Percentiles rank a stretch among this genome's conserved stretches.
phyloP scores from a whole-genome alignment of 139 green algal species.

The Chlamydomonas schloesseri region DNA sequence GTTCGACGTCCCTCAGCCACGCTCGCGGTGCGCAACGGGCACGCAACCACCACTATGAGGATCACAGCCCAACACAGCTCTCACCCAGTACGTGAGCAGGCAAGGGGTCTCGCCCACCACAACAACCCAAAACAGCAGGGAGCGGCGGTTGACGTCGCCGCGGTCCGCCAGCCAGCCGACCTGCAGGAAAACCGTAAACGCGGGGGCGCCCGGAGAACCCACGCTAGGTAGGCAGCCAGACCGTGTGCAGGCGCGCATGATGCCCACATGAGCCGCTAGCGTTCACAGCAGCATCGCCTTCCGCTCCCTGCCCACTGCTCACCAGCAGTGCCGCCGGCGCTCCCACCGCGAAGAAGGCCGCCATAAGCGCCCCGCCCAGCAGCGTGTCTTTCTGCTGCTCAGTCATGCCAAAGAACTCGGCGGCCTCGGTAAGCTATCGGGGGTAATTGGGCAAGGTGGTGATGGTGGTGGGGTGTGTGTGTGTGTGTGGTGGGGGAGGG shows the following conservation, averaged over 20 bases:
- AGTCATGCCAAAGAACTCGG: constrained; percentile 74
- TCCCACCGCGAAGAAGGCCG: constrained; percentile 87
- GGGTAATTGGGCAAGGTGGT: neutral
- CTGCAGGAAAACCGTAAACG: too few relatives aligned
- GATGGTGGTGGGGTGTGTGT: too few relatives aligned
- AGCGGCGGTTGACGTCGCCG: constrained; percentile 61
- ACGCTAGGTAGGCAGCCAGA: too few relatives aligned
- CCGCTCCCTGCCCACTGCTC: too few relatives aligned
- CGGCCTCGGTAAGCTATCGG: constrained; percentile 64
- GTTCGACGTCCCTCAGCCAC: too few relatives aligned
- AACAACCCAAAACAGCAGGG: constrained; percentile 79
- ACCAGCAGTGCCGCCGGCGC: constrained; percentile 83
- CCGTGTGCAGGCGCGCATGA: too few relatives aligned
- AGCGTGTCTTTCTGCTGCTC: constrained; percentile 75
- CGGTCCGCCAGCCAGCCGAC: constrained; percentile 77
- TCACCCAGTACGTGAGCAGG: constrained; percentile 78
- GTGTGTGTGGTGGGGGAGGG: too few relatives aligned
- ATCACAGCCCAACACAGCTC: neutral
- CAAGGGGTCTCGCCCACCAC: constrained; percentile 82
- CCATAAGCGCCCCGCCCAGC: constrained; percentile 82
- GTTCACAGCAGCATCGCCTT: too few relatives aligned
- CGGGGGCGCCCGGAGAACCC: too few relatives aligned
- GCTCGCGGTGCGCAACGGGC: too few relatives aligned
- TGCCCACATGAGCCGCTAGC: too few relatives aligned
- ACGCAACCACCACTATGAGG: too few relatives aligned